Percentiles rank a stretch among this genome's conserved stretches.
Conservation (phyloP, 495 filamentous ascomycete genomes). For the Rhypophila decipiens region DNA sequence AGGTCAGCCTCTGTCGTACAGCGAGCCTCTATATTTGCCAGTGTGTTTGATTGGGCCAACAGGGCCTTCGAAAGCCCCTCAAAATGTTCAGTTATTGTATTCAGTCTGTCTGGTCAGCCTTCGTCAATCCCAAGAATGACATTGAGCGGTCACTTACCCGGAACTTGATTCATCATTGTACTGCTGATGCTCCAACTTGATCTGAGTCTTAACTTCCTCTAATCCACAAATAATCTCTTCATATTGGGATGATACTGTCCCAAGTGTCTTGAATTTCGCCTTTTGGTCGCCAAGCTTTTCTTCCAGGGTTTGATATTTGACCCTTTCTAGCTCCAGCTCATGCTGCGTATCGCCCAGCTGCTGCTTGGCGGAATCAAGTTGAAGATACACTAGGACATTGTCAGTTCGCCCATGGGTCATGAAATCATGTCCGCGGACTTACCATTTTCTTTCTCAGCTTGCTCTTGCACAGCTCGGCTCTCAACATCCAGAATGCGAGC, state of each 20-base stretch:
- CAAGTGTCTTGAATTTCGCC: not conserved
- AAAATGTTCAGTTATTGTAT: constrained; percentile 7
- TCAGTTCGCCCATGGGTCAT: too few species aligned
- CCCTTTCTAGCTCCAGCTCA: not conserved
- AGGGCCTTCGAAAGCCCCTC: constrained; percentile 2
- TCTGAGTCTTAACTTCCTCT: not conserved
- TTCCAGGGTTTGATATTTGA: not conserved
- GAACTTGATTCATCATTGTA: not conserved
- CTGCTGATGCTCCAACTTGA: not conserved
- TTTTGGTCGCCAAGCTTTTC: not conserved
- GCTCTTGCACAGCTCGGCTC: too few species aligned
- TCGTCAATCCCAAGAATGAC: not conserved
- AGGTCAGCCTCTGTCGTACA: constrained; percentile 4
- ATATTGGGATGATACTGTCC: not conserved
- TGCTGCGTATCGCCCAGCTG: not conserved
- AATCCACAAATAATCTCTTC: not conserved
- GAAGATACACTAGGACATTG: too few species aligned
- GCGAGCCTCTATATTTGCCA: constrained; percentile 2
- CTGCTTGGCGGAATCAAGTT: too few species aligned
- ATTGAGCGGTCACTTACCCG: not conserved
- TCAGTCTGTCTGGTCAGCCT: constrained; percentile 6
- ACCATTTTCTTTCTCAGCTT: too few species aligned
- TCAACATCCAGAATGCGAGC: too few species aligned
- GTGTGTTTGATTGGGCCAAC: constrained; percentile 4
- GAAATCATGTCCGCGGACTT: too few species aligned